Evolutionary conservation across 73 alveolate genomes (phyloP), one percentile per base, ranked within the genome.

Genomic region (Symbiodinium pilosum): DNA sequence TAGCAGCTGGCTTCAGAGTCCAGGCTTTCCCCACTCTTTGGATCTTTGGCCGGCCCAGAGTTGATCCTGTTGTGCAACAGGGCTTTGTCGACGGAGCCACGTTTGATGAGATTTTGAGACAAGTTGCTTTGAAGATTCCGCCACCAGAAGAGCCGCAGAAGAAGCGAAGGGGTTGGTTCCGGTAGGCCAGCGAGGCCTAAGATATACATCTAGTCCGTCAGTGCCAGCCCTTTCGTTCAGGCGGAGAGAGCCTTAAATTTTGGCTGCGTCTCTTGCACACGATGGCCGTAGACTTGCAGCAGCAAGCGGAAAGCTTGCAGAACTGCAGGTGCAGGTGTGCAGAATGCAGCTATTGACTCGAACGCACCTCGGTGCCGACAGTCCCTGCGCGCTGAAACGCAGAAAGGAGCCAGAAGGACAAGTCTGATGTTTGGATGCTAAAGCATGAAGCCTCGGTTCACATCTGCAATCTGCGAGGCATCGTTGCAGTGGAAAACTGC

Each of bases 11-110:
- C 44, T 81, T 28, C 47, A 47, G 69, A 87, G 96, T 91, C 21
- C 88, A 91, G 84, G 96, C 96, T 18, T 91, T 68, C 32, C 96
- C 96, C 39, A 91, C 96, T 3, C 54, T 91, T 84, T 91, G 96
- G 96, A 43, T 91, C 75, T 91, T 91, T 30, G 96, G 96, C 52
- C 87, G n/a, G 44, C 96, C 96, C 7, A 20, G 77, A 44, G 96
- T 91, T 43, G 96, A 91, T 26, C 96, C 96, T 75, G 44, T 69
- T 5, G 75, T 91, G 32, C 38, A 54, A 20, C 43, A 38, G 83
- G 96, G 96, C 51, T 91, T 91, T 51, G n/a, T 91, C 9, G 96
- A 91, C 18, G 47, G 39, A 39, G 71, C 77, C 38, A 34, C 41
- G 64, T 85, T 91, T 28, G 96, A 91, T 69, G 81, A 69, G 87